Conservation (phyloP, 2,329 filamentous ascomycete species). For the Epichloe baconii region DNA sequence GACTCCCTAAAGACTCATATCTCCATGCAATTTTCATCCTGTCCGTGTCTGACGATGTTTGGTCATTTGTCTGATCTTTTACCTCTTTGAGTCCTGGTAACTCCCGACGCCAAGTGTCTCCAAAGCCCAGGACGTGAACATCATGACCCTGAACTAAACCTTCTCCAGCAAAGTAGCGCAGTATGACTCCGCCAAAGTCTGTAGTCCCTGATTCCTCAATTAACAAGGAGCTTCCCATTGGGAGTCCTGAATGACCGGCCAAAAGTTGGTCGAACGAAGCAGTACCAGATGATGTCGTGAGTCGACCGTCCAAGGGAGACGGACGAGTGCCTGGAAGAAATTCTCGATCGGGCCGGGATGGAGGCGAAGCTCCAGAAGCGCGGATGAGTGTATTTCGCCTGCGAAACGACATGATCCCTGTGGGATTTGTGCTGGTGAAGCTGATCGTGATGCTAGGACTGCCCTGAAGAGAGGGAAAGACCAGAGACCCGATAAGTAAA, state of each 20-base stretch:
- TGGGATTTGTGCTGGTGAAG: background rate
- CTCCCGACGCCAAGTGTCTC: conserved; percentile 69
- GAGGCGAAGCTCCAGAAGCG: conserved; percentile 12
- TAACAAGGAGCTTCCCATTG: conserved; percentile 67
- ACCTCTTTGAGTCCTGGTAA: conserved; percentile 55
- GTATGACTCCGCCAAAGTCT: conserved; percentile 74
- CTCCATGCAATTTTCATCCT: conserved; percentile 99
- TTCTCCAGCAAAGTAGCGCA: conserved; percentile 86
- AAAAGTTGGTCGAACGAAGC: conserved; percentile 73
- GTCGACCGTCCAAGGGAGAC: conserved; percentile 76
- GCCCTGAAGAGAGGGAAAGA: background rate
- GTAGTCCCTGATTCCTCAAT: conserved; percentile 86
- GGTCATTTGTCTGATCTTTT: conserved; percentile 24
- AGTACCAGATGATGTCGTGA: conserved; percentile 84
- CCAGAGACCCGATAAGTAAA: background rate
- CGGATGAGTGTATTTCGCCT: conserved; percentile 42
- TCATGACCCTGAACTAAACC: conserved; percentile 83
- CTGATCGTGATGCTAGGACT: background rate
- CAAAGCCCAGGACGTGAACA: conserved; percentile 72
- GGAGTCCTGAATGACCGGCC: conserved; percentile 74
- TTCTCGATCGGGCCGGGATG: conserved; percentile 20
- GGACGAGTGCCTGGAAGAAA: conserved; percentile 50
- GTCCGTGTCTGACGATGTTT: conserved; percentile 37
- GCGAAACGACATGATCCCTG: conserved; percentile 38
- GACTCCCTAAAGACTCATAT: conserved; percentile 64